Base-by-base conservation (phyloP, 1,284 basidiomycete genomes). In the Gymnopus androsaceus region DNA sequence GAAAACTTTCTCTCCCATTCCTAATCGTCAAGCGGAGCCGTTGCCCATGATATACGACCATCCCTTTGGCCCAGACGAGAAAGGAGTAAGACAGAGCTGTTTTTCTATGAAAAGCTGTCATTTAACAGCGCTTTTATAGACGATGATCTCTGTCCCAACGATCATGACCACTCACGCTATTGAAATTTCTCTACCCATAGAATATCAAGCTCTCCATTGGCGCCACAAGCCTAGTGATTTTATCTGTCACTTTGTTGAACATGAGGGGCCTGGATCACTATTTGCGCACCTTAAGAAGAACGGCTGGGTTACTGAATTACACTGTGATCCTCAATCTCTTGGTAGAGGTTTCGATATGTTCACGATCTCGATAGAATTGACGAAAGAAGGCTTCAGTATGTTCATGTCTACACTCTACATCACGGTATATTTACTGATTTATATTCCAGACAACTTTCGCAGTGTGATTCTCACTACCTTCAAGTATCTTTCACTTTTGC, bases 191-290 rank as follows among this genome's bases (percentile, higher is more conserved):
- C 97, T 97, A 74, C 93, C 93, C 15, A 76, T 96, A 58, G 88
- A 88, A 23, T 94, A 95, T 69, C 88, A 97, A 67, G 77, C 84
- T 4, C 85, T 88, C 1, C 75, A 86, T 45, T 97, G 91, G 84
- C 80, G 83, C 34, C 78, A 88, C 67, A 95, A 95, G 76, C 96
- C 97, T 1, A 84, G 80, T 3, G 75, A 84, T 60, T 91, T 95
- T 69, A 68, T 99, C 17, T 81, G 87, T 2, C 94, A 98, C 71
- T 89, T 97, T 67, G 74, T 98, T 47, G 97, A 97, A 0, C 96
- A 99, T 69, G 98, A 99, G 75, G 98, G 97, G 3, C 87, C 90
- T 36, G 97, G 97, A 1, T 98, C 95, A 0, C 76, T 99, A 38
- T 82, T 95, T 63, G 94, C 94, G 1, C 94, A 95, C 70, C 79